Base-by-base conservation (phyloP, 140 eudicot genomes). In the Flaveria floridana region DNA sequence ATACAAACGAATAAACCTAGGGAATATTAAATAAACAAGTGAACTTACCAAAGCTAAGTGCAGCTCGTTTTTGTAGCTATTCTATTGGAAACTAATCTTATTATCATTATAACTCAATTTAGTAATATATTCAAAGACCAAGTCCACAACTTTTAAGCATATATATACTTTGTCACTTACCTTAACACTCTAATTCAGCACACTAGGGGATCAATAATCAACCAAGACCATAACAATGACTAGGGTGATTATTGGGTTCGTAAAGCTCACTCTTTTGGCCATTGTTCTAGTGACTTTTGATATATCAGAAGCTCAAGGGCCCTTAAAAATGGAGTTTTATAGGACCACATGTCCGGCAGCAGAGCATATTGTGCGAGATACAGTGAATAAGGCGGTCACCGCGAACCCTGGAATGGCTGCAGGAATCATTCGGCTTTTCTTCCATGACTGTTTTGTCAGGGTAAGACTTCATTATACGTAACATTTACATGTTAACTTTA, bases 371-470 rank as follows among this genome's bases (percentile, higher is more conserved):
- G 87, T 86, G 8, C 57, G 71, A 47, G 76, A 76, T 37, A 77
- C 80, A 0, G 84, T 86, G 18, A 79, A 11, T 10, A 74, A 76
- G 57, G 80, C 81, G 2, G 81, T 83, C 56, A 14, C 46, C 0
- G 52, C 51, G 3, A 73, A 81, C 80, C 83, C 84, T 1, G 81
- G 86, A 71, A 68, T 84, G 56, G 85, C 91, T 10, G 90, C 90
- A 3, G 87, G 87, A 44, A 73, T 86, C 74, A 57, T 83, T 68
- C 81, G 90, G 41, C 80, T 86, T 66, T 80, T 62, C 67, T 86
- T 83, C 81, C 90, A 86, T 39, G 91, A 86, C 72, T 84, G 88
- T 80, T 86, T 86, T 76, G 74, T 76, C 46, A 76, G 74, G 74
- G 80, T 76, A 52, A 76, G 4, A 30, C 37, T 30, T 30, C 37